Evolutionary conservation across 495 filamentous ascomycete genomes (phyloP).

Genomic region (Penicillium waksmanii): DNA sequence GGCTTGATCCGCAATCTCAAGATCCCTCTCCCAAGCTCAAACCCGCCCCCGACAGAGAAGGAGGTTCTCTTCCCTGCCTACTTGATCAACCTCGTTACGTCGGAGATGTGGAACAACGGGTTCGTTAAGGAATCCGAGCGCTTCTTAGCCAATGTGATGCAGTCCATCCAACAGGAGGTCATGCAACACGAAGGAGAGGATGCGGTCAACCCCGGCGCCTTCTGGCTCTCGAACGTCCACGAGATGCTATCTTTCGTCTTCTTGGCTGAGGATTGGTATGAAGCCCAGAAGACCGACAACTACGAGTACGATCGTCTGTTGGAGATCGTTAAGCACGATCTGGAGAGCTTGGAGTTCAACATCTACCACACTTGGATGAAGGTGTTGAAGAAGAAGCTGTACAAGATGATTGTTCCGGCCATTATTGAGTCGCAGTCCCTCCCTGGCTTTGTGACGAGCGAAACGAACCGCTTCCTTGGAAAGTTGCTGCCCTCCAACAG

Average conservation of each 20-base stretch:
- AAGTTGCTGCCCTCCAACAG: constrained; percentile 90
- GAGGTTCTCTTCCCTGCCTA: constrained; percentile 98
- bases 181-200: constrained; percentile 99
- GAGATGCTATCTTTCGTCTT: constrained; percentile 99
- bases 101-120: constrained; percentile 99
- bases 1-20: constrained; percentile 95
- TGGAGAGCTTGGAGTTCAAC: constrained; percentile 99
- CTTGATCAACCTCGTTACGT: constrained; percentile 98
- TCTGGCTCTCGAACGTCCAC: constrained; percentile 99
- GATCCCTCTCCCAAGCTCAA: constrained; percentile 83
- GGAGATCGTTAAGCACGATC: constrained; percentile 98
- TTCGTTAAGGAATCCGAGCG: constrained; percentile 99
- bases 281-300: constrained; percentile 98
- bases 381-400: constrained; percentile 96
- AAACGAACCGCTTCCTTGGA: constrained; percentile 96
- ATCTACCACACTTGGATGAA: constrained; percentile 99
- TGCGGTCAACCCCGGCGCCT: constrained; percentile 94
- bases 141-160: constrained; percentile 99
- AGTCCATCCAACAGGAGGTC: constrained; percentile 97
- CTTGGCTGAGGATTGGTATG: constrained; percentile 99
- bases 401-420: constrained; percentile 99
- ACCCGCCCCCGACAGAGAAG: constrained; percentile 91
- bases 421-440: constrained; percentile 99
- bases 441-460: constrained; percentile 97
- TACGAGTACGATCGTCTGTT: constrained; percentile 97